A percentile compares a stretch with the other conserved stretches of the same genome.
phyloP scores from a whole-genome alignment of 257 asterid genomes.

The Solanum clarkiae region DNA sequence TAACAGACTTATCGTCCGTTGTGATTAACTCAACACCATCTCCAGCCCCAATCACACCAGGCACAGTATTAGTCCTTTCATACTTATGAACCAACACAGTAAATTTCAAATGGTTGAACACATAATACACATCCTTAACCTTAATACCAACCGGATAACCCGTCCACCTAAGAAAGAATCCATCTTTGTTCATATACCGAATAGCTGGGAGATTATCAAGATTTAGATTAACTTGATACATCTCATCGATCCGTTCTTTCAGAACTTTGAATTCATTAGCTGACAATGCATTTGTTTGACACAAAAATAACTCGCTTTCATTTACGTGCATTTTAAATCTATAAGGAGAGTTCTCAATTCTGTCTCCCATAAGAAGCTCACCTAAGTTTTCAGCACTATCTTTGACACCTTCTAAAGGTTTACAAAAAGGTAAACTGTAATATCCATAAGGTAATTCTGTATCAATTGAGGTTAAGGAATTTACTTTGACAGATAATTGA shows the following conservation, averaged over 20 bases:
- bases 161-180: conserved; percentile 11
- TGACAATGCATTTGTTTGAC: conserved; percentile 3
- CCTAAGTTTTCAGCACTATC: conserved; percentile 21
- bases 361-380: conserved; percentile 16
- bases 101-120: conserved; percentile 14
- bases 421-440: conserved; percentile 12
- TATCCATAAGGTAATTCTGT: conserved; percentile 14
- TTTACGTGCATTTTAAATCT: conserved; percentile 4
- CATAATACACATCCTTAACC: conserved; percentile 5
- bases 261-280: conserved; percentile 5
- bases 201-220: conserved; percentile 20
- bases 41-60: conserved; percentile 10
- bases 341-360: conserved; percentile 15
- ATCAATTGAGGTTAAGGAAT: conserved; percentile 14
- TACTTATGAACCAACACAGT: conserved; percentile 13
- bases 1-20: not conserved
- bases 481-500: conserved; percentile 12
- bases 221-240: conserved; percentile 16
- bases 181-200: conserved; percentile 9
- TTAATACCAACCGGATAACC: conserved; percentile 17
- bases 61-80: not conserved
- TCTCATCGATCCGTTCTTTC: conserved; percentile 11
- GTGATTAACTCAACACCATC: conserved; percentile 11
- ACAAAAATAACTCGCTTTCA: conserved; percentile 1
- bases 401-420: conserved; percentile 13